Conservation (phyloP, 805 yeast species). For the Blastobotrys parvus region DNA sequence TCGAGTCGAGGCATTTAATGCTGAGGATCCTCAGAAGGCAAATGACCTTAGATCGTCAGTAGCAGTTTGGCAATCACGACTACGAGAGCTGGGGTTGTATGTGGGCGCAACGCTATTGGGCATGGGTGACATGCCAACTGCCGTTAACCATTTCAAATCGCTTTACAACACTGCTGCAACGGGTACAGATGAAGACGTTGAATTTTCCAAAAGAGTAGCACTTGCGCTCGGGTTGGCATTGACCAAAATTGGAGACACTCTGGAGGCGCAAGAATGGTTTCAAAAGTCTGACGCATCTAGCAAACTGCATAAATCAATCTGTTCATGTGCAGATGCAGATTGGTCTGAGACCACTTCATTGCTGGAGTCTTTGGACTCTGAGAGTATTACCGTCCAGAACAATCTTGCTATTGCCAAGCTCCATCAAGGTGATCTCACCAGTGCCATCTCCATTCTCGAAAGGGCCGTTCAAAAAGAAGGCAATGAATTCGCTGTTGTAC, state of each 20-base stretch:
- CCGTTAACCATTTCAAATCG: conserved; percentile 22
- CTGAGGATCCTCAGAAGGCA: not conserved
- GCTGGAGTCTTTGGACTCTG: conserved; percentile 1
- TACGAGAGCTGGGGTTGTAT: conserved; percentile 25
- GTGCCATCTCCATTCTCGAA: conserved; percentile 18
- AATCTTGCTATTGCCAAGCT: conserved; percentile 17
- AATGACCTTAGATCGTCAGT: not conserved
- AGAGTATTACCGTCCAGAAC: conserved; percentile 7
- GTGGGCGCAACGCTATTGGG: conserved; percentile 27
- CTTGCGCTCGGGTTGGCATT: conserved; percentile 18
- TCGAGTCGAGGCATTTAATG: conserved; percentile 16
- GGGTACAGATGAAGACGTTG: conserved; percentile 3
- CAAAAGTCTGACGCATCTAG: conserved; percentile 3
- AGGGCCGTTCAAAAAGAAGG: conserved; percentile 7
- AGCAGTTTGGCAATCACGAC: conserved; percentile 17
- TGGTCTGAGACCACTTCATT: conserved; percentile 13
- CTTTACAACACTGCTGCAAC: conserved; percentile 11
- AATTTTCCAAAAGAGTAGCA: conserved; percentile 8
- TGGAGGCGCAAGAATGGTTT: conserved; percentile 25
- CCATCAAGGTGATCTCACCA: conserved; percentile 21
- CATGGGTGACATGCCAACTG: conserved; percentile 26
- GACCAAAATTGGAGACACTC: conserved; percentile 24
- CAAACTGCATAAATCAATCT: conserved; percentile 7
- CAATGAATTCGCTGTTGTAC: conserved; percentile 4
- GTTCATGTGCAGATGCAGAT: conserved; percentile 23